phyloP scores from a whole-genome alignment of 78 protist genomes.

The Dictyostelium firmibasis region DNA sequence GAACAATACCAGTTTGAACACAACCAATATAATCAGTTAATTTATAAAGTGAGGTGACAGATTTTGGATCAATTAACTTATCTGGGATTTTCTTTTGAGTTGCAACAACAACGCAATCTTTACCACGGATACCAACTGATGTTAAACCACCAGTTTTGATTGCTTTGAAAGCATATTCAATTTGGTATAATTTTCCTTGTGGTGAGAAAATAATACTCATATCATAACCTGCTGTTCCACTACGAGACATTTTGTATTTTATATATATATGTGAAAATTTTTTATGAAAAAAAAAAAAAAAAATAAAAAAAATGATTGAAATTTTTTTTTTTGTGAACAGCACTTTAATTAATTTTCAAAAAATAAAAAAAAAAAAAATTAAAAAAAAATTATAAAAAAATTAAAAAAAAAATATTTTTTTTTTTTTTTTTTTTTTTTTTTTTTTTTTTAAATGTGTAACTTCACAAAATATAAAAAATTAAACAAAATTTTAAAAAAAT shows the following conservation, averaged over 20 bases:
- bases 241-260: slow-evolving; percentile 31
- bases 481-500: too few species aligned
- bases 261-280: neutral
- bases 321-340: too few species aligned
- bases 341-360: too few species aligned
- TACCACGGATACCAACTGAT: slow-evolving; percentile 94
- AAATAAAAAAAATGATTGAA: neutral
- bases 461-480: too few species aligned
- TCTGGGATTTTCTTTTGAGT: slow-evolving; percentile 98
- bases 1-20: slow-evolving; percentile 93
- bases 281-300: neutral
- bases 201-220: slow-evolving; percentile 97
- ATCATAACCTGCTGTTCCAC: slow-evolving; percentile 95
- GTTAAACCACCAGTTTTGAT: slow-evolving; percentile 91
- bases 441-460: too few species aligned
- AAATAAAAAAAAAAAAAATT: too few species aligned
- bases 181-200: slow-evolving; percentile 98
- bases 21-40: slow-evolving; percentile 94
- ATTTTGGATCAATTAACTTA: slow-evolving; percentile 90
- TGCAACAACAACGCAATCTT: slow-evolving; percentile 90
- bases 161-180: slow-evolving; percentile 98
- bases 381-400: too few species aligned
- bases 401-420: too few species aligned
- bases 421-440: too few species aligned
- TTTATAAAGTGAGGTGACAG: slow-evolving; percentile 91